Evolutionary conservation across 805 yeast species (phyloP), one percentile per base, ranked within the genome.

Genomic region (Lachancea sp.): DNA sequence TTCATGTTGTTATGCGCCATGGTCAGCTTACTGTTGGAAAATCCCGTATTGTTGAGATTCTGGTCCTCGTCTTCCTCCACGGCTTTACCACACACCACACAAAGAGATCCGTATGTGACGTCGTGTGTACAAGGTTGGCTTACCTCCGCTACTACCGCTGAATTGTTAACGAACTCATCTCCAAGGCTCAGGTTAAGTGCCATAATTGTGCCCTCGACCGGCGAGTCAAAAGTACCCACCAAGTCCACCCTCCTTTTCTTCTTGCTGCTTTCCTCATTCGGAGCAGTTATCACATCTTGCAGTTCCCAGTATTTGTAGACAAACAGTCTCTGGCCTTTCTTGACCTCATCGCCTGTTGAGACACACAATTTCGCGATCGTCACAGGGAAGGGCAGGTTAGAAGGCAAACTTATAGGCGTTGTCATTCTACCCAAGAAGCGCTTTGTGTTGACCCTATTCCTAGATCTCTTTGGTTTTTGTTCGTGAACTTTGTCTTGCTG

Each of bases 51-150:
- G 61, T 73, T 80, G 4, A 90, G 89, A 2, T 82, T 68, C 58
- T 87, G 88, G 60, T 90, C 38, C n/a, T 35, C 97, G 41, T 78
- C 82, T 47, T 78, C 85, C 42, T 76, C 83, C 9, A 93, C 75
- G 7, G 85, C 77, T 47, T 78, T 79, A 5, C 98, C 98, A 63
- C 99, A 91, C 17, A 87, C 65, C 0, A 96, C 97, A 68, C 99
- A 91, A 36, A 91, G 72, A 0, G 98, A 98, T 12, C 95, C 96
- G 59, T 83, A 93, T 54, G 93, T 97, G 22, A 93, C 89, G 1
- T 91, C 78, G 65, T 93, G 99, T 11, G 87, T 74, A 58, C 99
- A 93, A 0, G 95, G 88, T 59, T 95, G 97, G 36, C 69, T 65
- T 13, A 91, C 72, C 34, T 70, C 67, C 25, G 81, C 72, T 12